These are phyloP conservation scores for Backusella tuberculispora DNA, from an alignment of 192 early-diverging fungal species.

Conservation along the genomic window DNA sequence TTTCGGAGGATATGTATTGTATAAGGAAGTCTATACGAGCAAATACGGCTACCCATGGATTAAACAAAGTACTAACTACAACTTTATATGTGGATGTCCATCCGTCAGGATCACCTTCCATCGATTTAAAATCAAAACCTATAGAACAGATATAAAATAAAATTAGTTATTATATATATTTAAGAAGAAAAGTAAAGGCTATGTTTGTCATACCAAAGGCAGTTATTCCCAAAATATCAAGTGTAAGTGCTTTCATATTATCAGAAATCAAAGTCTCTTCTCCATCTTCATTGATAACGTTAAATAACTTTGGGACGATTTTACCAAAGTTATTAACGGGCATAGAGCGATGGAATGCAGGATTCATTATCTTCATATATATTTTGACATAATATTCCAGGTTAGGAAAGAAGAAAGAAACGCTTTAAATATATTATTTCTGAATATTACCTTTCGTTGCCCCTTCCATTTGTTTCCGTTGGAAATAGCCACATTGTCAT, in stretches of 20 bases:
- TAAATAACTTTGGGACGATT: background rate
- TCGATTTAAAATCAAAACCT: conserved; percentile 33
- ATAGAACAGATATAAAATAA: background rate
- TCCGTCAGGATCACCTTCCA: conserved; percentile 15
- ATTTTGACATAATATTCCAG: background rate
- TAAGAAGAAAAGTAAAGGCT: background rate
- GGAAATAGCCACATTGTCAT: conserved; percentile 25
- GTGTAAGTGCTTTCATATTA: conserved; percentile 4
- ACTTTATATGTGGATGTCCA: conserved; percentile 16
- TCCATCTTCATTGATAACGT: conserved; percentile 6
- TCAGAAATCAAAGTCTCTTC: background rate
- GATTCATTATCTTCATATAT: conserved; percentile 22
- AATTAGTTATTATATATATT: background rate
- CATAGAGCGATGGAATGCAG: conserved; percentile 32
- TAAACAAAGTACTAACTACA: background rate
- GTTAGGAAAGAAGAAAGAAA: background rate
- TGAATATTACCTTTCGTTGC: conserved; percentile 15
- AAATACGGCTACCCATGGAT: conserved; percentile 19
- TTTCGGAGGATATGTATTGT: conserved; percentile 19
- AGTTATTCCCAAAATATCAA: conserved; percentile 19
- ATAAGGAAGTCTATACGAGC: conserved; percentile 20
- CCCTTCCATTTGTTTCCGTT: conserved; percentile 25
- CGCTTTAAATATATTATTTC: background rate
- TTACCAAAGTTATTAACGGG: conserved; percentile 25
- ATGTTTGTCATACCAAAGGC: conserved; percentile 5